phyloP scores from a whole-genome alignment of 345 rosid species.

The Salix caprea region DNA sequence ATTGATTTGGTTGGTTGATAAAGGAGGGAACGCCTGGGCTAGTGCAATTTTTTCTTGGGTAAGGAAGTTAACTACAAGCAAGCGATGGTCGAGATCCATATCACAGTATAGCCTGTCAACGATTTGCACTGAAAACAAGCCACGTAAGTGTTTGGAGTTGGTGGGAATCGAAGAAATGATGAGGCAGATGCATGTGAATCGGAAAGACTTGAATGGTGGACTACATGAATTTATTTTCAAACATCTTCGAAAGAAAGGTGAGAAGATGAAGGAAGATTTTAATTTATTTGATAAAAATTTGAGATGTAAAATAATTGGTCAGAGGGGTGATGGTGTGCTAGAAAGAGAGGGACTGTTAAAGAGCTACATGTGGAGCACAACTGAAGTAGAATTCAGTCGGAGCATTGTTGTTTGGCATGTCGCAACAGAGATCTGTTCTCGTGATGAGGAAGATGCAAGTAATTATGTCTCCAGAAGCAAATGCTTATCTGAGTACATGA shows the following conservation, averaged over 20 bases:
- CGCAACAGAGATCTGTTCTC: conserved; percentile 19
- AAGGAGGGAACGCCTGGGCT: too few species aligned
- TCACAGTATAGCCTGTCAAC: too few species aligned
- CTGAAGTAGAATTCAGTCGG: not conserved
- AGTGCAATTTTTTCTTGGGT: too few species aligned
- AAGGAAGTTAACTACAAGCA: too few species aligned
- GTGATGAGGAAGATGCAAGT: not conserved
- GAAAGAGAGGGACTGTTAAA: not conserved
- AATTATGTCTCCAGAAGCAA: not conserved
- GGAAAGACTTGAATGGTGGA: too few species aligned
- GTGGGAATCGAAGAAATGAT: too few species aligned
- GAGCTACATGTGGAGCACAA: not conserved
- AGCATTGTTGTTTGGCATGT: conserved; percentile 31
- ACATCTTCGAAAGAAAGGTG: conserved; percentile 6
- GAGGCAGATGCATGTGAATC: too few species aligned
- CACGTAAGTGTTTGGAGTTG: too few species aligned
- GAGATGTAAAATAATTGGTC: not conserved
- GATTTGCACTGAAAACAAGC: too few species aligned
- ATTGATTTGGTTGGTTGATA: too few species aligned
- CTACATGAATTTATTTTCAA: not conserved
- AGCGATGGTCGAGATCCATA: too few species aligned
- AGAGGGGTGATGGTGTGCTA: conserved; percentile 8
- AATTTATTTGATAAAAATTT: fast-evolving
- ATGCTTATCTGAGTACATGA: conserved; percentile 16
- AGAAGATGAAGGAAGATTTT: fast-evolving